These are phyloP conservation scores for Flaveria linearis DNA, from an alignment of 129 eudicot genomes.

Conservation along the genomic window DNA sequence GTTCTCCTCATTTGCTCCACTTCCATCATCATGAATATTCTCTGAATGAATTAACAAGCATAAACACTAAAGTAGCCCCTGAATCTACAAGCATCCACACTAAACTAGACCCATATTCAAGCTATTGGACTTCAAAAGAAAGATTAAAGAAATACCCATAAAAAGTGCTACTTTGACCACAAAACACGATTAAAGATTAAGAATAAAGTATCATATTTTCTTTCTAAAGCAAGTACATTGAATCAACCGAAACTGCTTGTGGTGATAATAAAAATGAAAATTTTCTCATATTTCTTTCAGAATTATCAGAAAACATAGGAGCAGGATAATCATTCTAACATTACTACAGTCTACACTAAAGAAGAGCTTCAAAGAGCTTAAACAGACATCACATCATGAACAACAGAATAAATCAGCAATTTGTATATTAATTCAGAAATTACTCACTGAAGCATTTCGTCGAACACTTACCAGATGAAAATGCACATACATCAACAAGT, in stretches of 20 bases:
- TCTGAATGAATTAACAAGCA: constrained; percentile 27
- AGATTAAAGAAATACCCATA: constrained; percentile 23
- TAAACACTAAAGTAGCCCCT: constrained; percentile 23
- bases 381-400: too few species aligned
- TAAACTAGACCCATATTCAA: constrained; percentile 34
- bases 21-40: constrained; percentile 2
- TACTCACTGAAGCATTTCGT: constrained; percentile 19
- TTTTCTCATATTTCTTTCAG: not conserved
- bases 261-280: not conserved
- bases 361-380: too few species aligned
- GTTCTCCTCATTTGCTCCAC: constrained; percentile 23
- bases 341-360: not conserved
- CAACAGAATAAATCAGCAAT: not conserved
- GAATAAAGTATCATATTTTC: not conserved
- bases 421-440: not conserved
- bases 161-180: constrained; percentile 20
- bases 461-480: constrained; percentile 21
- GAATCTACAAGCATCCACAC: constrained; percentile 29
- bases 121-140: constrained; percentile 31
- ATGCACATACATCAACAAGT: not conserved
- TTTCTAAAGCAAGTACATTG: constrained; percentile 9
- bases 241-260: not conserved
- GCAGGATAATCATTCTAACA: not conserved
- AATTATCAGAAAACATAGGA: not conserved
- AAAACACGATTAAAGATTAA: not conserved